Evolutionary conservation across 306 rosid species (phyloP), one percentile per base, ranked within the genome.

Genomic region (Dalbergia cultrata): DNA sequence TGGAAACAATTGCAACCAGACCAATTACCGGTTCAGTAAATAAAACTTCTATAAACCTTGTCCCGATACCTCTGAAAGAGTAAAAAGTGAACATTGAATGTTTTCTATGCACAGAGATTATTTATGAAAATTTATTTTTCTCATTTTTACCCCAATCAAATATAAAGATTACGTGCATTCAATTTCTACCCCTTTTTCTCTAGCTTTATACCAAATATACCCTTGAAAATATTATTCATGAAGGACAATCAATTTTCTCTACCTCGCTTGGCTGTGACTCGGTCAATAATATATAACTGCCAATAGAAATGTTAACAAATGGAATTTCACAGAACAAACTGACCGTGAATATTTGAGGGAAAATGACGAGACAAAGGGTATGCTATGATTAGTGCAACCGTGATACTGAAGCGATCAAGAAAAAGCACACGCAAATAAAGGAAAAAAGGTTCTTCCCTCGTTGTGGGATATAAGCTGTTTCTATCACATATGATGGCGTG

Each of bases 401-500:
- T 60, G 18, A 16, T 10, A 44, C 16, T 45, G 70, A 74, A 74
- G 79, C 17, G 13, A 74, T 37, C 35, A 12, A 14, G 62, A 31
- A 26, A 58, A 74, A 41, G 2, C 33, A 34, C 21, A 8, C 35
- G 0, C 47, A 64, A 64, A 16, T 16, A 3, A 35, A 19, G 41
- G 18, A 31, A 61, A 61, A 61, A 1, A 26, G 31, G 37, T 22
- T 59, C 16, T 62, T 62, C 8, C 21, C 9, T 3, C 13, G 9
- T 70, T 37, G 8, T 37, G 7, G 41, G 7, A 37, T 37, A 37
- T 12, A 58, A 74, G 56, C 58, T 74, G 69, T 58, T 22, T 2
- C 9, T 39, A 14, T 21, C 45, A 66, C 60, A 62, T 34, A 62
- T 34, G 7, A 8, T 45, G 71, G 80, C 72, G 56, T 75, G 41